These are phyloP conservation scores for Saccharum spontaneum DNA, from an alignment of 176 grass and related monocot species.

Conservation along the genomic window DNA sequence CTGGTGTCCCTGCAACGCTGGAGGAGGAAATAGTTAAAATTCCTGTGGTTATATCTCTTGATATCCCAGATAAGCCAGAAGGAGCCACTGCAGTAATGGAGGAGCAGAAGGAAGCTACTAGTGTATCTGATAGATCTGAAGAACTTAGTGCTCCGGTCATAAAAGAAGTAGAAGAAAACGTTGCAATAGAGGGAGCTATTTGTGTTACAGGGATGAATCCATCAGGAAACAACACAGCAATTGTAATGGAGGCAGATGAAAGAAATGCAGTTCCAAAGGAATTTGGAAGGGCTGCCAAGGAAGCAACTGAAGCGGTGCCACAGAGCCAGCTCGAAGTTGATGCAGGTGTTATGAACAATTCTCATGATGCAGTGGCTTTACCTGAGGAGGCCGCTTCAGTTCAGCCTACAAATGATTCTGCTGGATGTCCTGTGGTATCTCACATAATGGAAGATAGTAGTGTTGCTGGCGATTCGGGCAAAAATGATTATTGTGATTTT, in stretches of 20 bases:
- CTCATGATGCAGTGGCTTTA: conserved; percentile 10
- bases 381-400: conserved; percentile 14
- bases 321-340: conserved; percentile 4
- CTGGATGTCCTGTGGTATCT: not conserved
- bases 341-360: conserved; percentile 9
- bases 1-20: not conserved
- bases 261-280: conserved; percentile 13
- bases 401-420: conserved; percentile 20
- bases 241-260: not conserved
- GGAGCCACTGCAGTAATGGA: not conserved
- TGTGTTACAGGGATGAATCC: not conserved
- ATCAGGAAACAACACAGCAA: not conserved
- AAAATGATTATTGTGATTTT: conserved; percentile 20
- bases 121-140: conserved; percentile 20
- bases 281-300: conserved; percentile 7
- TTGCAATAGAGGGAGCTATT: not conserved
- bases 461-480: not conserved
- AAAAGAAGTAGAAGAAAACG: conserved; percentile 32
- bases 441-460: conserved; percentile 6
- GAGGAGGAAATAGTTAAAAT: conserved; percentile 24
- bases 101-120: conserved; percentile 13
- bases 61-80: not conserved
- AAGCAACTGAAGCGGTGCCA: conserved; percentile 13
- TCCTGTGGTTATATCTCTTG: conserved; percentile 10
- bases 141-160: not conserved